Base-by-base conservation (phyloP, 495 filamentous ascomycete species). In the Baudoinia panamericana region DNA sequence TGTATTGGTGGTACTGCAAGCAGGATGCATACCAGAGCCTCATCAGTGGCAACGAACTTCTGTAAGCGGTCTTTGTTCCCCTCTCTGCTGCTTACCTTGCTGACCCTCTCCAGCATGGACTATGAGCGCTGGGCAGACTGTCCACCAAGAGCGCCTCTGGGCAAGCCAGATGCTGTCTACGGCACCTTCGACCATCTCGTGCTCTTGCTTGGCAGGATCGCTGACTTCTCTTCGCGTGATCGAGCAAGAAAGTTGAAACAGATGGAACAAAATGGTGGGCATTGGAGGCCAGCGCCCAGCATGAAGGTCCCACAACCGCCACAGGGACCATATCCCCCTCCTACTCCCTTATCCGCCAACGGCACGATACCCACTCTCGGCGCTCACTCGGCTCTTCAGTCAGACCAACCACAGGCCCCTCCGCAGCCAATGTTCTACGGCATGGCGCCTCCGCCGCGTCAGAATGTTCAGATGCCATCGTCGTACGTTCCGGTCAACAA, bases 1-100 rank as follows among this genome's bases (percentile, higher is more conserved):
- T 97, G 21, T 93, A 81, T 62, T 97, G 90, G 90, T 96, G 84
- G 85, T 97, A 80, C 60, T 76, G 69, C 39, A 92, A 93, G 61
- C 87, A 93, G 60, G 90, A 97, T 60, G 72, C 79, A 5, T 83
- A 86, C 51, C 88, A 95, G 57, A 86, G 84, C 54, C 70, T 95
- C 42, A 63, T 97, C 25, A 88, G 90, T 51, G 90, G 83, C 2
- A 83, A 85, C 44, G 67, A 70, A 35, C 67, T 87, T 22, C 75
- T 93, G 87, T 94, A 63, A 70, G 86, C 70, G 26, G 19, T 26
- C 30, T 8, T 31, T 28, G 43, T 26, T 20, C 30, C 27, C 36
- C n/a, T 31, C 5, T 16, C 21, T 13, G 16, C 8, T 0, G 13
- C n/a, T 13, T 28, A 25, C 6, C 10, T 15, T 20, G 30, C 43